These are phyloP conservation scores for Russula vinacea DNA, from an alignment of 768 basidiomycete species.

Conservation along the genomic window DNA sequence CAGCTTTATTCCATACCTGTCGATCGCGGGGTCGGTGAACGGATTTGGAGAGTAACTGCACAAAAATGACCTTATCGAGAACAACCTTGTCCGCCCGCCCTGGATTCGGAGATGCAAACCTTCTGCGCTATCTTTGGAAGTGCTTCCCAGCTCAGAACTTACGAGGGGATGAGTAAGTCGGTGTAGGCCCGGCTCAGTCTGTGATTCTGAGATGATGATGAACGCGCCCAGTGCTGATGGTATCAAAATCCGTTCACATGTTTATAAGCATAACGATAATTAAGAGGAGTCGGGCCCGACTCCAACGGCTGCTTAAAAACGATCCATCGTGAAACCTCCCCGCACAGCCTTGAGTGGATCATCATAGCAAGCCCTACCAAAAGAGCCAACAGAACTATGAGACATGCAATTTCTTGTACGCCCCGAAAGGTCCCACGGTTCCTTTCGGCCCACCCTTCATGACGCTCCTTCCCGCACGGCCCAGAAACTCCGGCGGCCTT, in stretches of 20 bases:
- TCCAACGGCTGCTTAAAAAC: background rate
- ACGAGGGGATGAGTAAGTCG: too few relatives aligned
- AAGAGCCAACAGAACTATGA: conserved; percentile 1
- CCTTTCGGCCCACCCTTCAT: conserved; percentile 30
- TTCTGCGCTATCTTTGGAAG: background rate
- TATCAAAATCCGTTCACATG: background rate
- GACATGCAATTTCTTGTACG: conserved; percentile 27
- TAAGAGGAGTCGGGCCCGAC: background rate
- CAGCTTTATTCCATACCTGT: background rate
- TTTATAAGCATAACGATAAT: background rate
- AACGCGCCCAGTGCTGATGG: background rate
- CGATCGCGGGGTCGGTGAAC: too few relatives aligned
- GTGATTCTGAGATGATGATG: background rate
- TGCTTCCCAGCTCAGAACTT: too few relatives aligned
- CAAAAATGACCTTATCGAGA: background rate
- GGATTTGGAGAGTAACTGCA: too few relatives aligned
- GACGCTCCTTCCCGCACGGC: conserved; percentile 10
- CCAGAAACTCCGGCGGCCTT: conserved; percentile 28
- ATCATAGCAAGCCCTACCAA: background rate
- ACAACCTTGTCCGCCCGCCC: too few relatives aligned
- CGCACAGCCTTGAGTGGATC: background rate
- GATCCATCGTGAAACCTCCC: background rate
- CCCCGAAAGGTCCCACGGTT: conserved; percentile 30
- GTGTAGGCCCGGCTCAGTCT: background rate
- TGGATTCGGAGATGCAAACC: background rate